These are phyloP conservation scores for Citrullus colocynthis DNA, from an alignment of 306 rosid genomes.

Conservation along the genomic window DNA sequence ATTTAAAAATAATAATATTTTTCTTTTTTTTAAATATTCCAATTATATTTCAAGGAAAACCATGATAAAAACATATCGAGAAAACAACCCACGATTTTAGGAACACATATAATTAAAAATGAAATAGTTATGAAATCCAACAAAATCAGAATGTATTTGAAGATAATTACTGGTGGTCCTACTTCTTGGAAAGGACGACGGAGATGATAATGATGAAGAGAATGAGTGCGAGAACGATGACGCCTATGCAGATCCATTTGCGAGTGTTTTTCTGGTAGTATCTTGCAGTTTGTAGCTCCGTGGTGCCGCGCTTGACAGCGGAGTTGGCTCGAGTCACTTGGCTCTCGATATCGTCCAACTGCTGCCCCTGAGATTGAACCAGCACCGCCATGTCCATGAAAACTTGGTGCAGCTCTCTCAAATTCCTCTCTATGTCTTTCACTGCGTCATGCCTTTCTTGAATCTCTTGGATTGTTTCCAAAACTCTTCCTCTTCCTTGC, in stretches of 20 bases:
- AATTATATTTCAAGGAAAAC: no score
- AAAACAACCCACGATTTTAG: no score
- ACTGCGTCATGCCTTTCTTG: constrained; percentile 71
- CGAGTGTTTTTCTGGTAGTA: constrained; percentile 42
- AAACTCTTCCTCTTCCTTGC: constrained; percentile 53
- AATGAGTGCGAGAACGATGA: constrained; percentile 32
- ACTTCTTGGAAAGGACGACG: not conserved
- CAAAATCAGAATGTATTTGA: no score
- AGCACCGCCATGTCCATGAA: constrained; percentile 89
- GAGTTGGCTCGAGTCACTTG: constrained; percentile 58
- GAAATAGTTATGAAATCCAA: no score
- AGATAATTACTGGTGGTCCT: no score
- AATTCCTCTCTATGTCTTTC: constrained; percentile 58
- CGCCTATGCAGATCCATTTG: constrained; percentile 40
- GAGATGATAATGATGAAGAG: constrained; percentile 33
- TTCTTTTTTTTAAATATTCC: no score
- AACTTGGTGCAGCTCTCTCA: constrained; percentile 68
- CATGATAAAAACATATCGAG: no score
- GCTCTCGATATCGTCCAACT: constrained; percentile 62
- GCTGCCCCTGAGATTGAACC: constrained; percentile 65
- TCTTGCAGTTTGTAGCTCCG: constrained; percentile 32
- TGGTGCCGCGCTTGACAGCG: constrained; percentile 32
- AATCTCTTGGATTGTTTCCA: constrained; percentile 70
- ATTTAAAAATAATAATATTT: no score
- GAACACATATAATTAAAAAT: no score